Base-by-base conservation (phyloP, 164 flowering plant genomes). In the Brasenia schreberi region DNA sequence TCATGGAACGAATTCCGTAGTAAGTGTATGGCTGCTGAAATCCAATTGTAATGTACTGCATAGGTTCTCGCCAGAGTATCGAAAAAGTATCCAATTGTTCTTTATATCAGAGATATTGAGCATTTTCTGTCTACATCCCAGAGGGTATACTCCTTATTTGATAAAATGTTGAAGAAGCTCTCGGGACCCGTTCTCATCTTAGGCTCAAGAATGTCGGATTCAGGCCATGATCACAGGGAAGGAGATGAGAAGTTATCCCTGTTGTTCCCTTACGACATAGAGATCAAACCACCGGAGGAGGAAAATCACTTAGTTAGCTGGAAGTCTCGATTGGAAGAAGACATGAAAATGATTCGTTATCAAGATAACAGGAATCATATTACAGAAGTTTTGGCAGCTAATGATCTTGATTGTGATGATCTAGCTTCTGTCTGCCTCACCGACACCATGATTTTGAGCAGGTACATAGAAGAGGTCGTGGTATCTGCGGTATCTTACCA, bases 401-500 rank as follows among this genome's bases (percentile, higher is more conserved):
- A 89, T 75, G 97, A 94, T 75, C 78, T 94, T 60, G 91, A 84
- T 39, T 91, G 99, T 76, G 90, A 89, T 68, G 97, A 94, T 78
- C 81, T 94, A 19, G 90, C 81, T 65, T 83, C 96, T 10, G 75
- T 91, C 69, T 83, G 88, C 69, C 33, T 81, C 63, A 78, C 75
- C 18, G 99, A 94, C 73, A 84, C 96, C 7, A 67, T 81, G 78
- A 79, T 75, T 72, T 83, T 94, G 6, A 73, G 98, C 73, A 80
- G 84, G 61, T 83, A 84, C 69, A 88, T 94, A 42, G 93, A 94
- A 77, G 99, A 94, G 81, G 83, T 94, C 75, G 94, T 89, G 56
- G 86, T 94, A 1, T 91, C 97, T 1, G 99, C 99, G 19, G 75
- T 94, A 66, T 88, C 99, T 18, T 80, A 86, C 78, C 97, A 94